A percentile compares a stretch with the other conserved stretches of the same genome.
phyloP scores from a whole-genome alignment of 139 green algal species.

The Haematococcus sp. region DNA sequence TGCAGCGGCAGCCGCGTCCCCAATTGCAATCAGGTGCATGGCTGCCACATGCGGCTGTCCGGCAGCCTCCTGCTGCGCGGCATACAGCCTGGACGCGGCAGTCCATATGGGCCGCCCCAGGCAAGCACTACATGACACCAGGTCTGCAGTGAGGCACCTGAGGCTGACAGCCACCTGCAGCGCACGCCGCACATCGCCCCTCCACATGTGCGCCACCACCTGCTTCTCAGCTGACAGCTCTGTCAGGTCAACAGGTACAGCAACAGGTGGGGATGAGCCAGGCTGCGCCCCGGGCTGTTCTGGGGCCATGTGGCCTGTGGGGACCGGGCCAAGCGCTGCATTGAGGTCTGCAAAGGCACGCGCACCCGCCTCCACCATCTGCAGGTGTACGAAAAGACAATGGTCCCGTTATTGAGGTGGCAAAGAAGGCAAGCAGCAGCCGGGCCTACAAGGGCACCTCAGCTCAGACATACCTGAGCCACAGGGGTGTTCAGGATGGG shows the following conservation, averaged over 20 bases:
- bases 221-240: conserved; percentile 6
- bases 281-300: too few relatives aligned
- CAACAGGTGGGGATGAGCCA: too few relatives aligned
- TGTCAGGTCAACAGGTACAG: background rate
- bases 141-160: conserved; percentile 9
- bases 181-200: conserved; percentile 5
- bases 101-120: background rate
- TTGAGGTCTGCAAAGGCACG: too few relatives aligned
- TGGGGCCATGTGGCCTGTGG: too few relatives aligned
- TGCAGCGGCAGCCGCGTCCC: background rate
- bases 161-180: conserved; percentile 3
- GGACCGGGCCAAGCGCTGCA: too few relatives aligned
- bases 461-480: too few relatives aligned
- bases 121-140: conserved; percentile 1
- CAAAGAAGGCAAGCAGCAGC: too few relatives aligned
- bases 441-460: too few relatives aligned
- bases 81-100: conserved; percentile 5
- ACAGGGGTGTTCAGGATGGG: too few relatives aligned
- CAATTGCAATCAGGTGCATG: conserved; percentile 17
- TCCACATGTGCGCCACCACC: conserved; percentile 5
- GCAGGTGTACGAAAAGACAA: too few relatives aligned
- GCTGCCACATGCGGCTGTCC: conserved; percentile 14
- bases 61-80: conserved; percentile 6
- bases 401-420: too few relatives aligned
- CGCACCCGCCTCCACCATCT: too few relatives aligned